Percentiles rank a stretch among this genome's conserved stretches.
Evolutionary conservation across 1,284 basidiomycete species (phyloP).

Genomic region (Gomphus sp.): DNA sequence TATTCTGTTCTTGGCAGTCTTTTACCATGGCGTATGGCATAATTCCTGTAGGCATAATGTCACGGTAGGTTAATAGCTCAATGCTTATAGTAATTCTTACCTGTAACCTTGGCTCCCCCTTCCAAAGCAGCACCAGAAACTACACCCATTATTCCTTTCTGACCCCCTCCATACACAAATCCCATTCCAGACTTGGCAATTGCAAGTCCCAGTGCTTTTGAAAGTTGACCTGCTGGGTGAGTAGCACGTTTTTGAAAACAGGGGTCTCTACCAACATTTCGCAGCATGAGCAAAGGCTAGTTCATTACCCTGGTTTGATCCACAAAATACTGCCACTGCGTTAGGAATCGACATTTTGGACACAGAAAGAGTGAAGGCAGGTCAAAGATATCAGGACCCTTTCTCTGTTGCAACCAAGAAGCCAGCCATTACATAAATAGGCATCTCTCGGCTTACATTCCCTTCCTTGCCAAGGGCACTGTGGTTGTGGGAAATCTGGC

Average conservation of each 20-base stretch:
- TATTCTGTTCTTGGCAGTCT: conserved; percentile 43
- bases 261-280: conserved; percentile 35
- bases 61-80: not conserved
- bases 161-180: conserved; percentile 84
- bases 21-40: conserved; percentile 69
- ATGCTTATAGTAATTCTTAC: not conserved
- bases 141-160: conserved; percentile 79
- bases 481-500: too few relatives aligned
- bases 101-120: conserved; percentile 57
- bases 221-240: not conserved
- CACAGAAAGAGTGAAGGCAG: not conserved
- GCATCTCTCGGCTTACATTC: too few relatives aligned
- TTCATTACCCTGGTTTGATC: conserved; percentile 57
- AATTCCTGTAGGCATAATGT: conserved; percentile 43
- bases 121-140: conserved; percentile 65
- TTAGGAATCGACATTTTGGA: conserved; percentile 9
- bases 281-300: conserved; percentile 63
- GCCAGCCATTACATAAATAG: too few relatives aligned
- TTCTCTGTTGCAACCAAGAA: not conserved
- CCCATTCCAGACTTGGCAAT: conserved; percentile 55
- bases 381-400: not conserved
- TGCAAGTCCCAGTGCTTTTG: conserved; percentile 60
- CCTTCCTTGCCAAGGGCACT: too few relatives aligned
- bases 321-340: conserved; percentile 73
- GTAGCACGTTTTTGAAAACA: not conserved